These are phyloP conservation scores for Globisporangium orthogonon DNA, from an alignment of 352 stramenopile genomes.

Conservation along the genomic window DNA sequence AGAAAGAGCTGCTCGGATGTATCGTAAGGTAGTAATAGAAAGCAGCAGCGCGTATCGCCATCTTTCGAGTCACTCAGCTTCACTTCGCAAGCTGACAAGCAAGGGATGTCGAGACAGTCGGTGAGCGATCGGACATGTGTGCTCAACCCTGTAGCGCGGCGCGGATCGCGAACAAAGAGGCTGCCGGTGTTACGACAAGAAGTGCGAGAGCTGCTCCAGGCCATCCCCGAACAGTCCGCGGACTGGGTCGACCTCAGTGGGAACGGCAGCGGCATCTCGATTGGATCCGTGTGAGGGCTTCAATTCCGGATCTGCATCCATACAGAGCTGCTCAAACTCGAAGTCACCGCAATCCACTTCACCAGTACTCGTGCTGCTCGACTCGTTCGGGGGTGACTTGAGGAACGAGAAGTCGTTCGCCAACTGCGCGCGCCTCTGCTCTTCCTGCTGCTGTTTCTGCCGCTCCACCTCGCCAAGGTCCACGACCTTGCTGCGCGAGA, in stretches of 20 bases:
- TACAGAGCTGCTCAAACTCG: conserved; percentile 77
- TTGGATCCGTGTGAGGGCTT: conserved; percentile 10
- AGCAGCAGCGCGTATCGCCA: neutral
- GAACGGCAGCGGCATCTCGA: neutral
- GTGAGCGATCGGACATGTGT: too few species aligned
- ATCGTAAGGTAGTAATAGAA: neutral
- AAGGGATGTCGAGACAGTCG: too few species aligned
- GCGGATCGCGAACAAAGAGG: neutral
- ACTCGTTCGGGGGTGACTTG: neutral
- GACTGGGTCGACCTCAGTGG: conserved; percentile 6
- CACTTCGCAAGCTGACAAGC: neutral
- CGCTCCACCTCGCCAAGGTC: conserved; percentile 49
- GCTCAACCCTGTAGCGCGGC: too few species aligned
- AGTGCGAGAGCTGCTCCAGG: conserved; percentile 44
- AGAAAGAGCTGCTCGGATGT: neutral
- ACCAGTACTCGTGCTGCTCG: neutral
- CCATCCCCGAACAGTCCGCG: conserved; percentile 39
- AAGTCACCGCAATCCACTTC: conserved; percentile 58
- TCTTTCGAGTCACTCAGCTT: neutral
- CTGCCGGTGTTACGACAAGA: conserved; percentile 7
- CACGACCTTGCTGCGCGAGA: conserved; percentile 77
- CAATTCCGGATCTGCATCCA: conserved; percentile 73
- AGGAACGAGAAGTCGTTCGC: conserved; percentile 25
- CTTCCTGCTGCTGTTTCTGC: conserved; percentile 27
- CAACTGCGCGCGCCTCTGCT: conserved; percentile 12